These are phyloP conservation scores for Colletotrichum acutatum DNA, from an alignment of 2,329 filamentous ascomycete species.

Conservation along the genomic window DNA sequence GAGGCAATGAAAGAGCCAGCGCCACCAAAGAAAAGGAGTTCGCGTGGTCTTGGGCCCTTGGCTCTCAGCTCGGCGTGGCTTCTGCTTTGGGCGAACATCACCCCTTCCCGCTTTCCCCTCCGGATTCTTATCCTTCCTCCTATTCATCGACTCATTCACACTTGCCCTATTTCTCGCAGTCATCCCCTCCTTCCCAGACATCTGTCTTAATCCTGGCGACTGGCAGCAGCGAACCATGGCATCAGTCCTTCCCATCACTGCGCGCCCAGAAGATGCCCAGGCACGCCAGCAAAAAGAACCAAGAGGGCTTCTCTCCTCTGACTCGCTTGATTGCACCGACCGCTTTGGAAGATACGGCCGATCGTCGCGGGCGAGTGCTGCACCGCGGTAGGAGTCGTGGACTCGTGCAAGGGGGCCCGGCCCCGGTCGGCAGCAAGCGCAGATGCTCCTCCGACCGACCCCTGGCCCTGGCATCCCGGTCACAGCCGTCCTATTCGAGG, in stretches of 20 bases:
- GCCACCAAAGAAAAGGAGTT: constrained; percentile 7
- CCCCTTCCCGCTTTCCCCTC: not conserved
- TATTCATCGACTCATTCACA: not conserved
- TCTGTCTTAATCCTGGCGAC: not conserved
- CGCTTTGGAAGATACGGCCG: not conserved
- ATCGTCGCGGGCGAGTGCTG: not conserved
- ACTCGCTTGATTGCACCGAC: constrained; percentile 19
- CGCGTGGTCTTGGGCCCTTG: not conserved
- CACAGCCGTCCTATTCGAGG: constrained; percentile 15
- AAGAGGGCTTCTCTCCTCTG: not conserved
- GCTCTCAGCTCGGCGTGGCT: constrained; percentile 4
- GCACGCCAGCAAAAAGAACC: not conserved
- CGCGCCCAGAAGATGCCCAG: constrained; percentile 23
- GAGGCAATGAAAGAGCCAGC: not conserved
- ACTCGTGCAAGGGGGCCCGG: not conserved
- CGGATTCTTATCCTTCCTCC: not conserved
- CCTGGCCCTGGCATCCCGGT: not conserved
- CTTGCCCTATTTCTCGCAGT: constrained; percentile 1
- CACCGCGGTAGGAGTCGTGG: not conserved
- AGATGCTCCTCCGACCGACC: constrained; percentile 6
- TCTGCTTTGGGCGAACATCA: constrained; percentile 17
- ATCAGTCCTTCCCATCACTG: constrained; percentile 10
- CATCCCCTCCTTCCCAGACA: not conserved
- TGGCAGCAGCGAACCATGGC: not conserved
- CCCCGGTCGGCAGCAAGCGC: not conserved